phyloP scores from a whole-genome alignment of 2,329 filamentous ascomycete genomes.

The Xylariaceae sp. region DNA sequence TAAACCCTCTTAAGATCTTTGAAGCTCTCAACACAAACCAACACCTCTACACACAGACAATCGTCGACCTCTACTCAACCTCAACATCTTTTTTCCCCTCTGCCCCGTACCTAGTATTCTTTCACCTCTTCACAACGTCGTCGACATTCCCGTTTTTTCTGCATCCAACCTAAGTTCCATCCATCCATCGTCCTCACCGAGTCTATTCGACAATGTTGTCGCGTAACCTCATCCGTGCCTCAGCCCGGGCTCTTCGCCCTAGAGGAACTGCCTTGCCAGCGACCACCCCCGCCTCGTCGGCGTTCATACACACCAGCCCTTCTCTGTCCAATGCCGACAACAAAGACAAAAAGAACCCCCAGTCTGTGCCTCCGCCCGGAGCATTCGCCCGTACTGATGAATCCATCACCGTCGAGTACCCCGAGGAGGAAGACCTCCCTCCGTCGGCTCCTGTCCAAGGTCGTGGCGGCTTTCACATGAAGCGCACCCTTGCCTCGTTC shows the following conservation, averaged over 20 bases:
- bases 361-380: conserved; percentile 48
- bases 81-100: no score
- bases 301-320: conserved; percentile 34
- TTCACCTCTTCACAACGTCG: no score
- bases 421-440: conserved; percentile 73
- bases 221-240: conserved; percentile 25
- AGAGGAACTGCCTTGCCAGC: conserved; percentile 16
- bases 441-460: conserved; percentile 71
- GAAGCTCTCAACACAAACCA: neutral
- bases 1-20: conserved; percentile 3
- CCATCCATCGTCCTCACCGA: neutral
- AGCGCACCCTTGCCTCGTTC: conserved; percentile 83
- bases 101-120: no score
- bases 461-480: conserved; percentile 78
- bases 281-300: conserved; percentile 14
- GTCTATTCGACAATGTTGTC: conserved; percentile 30
- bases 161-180: no score
- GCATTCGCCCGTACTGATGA: conserved; percentile 80
- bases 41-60: neutral
- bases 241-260: conserved; percentile 16
- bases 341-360: conserved; percentile 33
- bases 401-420: conserved; percentile 77
- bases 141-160: no score
- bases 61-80: neutral
- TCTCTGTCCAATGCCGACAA: conserved; percentile 29